Conservation (phyloP, 495 filamentous ascomycete genomes). For the Aspergillus diversus region DNA sequence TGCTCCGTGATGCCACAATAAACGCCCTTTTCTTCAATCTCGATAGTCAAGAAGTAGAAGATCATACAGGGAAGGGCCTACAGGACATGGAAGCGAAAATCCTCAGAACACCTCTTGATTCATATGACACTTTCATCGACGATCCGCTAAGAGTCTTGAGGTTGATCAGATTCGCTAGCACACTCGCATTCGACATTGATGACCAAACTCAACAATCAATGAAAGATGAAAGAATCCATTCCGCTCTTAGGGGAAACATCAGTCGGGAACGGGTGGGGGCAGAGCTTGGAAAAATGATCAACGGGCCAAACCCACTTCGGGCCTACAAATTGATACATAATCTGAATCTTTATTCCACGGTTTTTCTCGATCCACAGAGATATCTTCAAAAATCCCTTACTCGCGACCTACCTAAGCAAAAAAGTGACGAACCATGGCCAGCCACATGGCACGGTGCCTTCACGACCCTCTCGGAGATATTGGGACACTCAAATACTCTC, state of each 20-base stretch:
- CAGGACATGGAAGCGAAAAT: neutral
- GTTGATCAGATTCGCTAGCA: neutral
- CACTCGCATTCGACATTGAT: neutral
- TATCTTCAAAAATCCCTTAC: neutral
- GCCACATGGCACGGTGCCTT: neutral
- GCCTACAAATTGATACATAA: neutral
- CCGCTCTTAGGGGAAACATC: neutral
- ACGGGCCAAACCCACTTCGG: neutral
- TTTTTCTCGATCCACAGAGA: neutral
- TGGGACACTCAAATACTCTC: neutral
- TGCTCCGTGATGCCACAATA: neutral
- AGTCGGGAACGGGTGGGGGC: neutral
- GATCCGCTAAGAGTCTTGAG: neutral
- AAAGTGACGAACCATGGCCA: neutral
- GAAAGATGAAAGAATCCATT: neutral
- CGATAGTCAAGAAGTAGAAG: neutral
- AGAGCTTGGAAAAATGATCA: neutral
- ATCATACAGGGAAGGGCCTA: neutral
- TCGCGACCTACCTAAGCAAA: neutral
- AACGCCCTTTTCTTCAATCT: constrained; percentile 4
- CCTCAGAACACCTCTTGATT: neutral
- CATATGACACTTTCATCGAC: neutral
- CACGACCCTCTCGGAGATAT: neutral
- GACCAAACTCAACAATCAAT: neutral
- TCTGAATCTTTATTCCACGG: neutral